phyloP scores from a whole-genome alignment of 2,329 filamentous ascomycete species.

The Aspergillus arachidicola region DNA sequence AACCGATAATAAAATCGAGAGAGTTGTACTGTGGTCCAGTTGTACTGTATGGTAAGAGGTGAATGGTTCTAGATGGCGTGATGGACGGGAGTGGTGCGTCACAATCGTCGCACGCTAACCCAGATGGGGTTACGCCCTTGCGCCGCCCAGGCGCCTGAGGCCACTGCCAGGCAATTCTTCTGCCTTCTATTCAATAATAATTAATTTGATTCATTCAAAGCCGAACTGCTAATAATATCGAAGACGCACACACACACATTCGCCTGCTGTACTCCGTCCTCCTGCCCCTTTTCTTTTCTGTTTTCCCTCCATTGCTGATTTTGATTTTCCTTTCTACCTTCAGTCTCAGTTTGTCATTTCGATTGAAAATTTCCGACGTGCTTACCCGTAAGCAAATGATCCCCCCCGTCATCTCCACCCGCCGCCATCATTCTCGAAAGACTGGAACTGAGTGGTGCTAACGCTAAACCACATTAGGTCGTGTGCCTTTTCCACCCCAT shows the following conservation, averaged over 20 bases:
- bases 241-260: neutral
- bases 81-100: neutral
- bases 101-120: neutral
- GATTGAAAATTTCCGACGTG: neutral
- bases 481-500: neutral
- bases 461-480: neutral
- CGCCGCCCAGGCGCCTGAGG: neutral
- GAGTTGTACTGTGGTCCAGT: neutral
- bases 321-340: neutral
- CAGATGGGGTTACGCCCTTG: neutral
- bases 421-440: neutral
- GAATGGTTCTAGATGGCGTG: neutral
- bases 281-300: neutral
- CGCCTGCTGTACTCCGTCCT: neutral
- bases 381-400: neutral
- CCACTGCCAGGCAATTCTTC: neutral
- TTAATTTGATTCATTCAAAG: neutral
- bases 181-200: slow-evolving; percentile 2
- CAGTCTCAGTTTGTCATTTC: neutral
- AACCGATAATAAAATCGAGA: neutral
- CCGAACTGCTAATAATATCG: slow-evolving; percentile 1
- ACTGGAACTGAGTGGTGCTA: neutral
- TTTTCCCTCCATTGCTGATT: neutral
- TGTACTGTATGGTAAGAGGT: neutral
- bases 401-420: neutral